These are phyloP conservation scores for Triticum urartu DNA, from an alignment of 176 grass and related monocot genomes.

Conservation along the genomic window DNA sequence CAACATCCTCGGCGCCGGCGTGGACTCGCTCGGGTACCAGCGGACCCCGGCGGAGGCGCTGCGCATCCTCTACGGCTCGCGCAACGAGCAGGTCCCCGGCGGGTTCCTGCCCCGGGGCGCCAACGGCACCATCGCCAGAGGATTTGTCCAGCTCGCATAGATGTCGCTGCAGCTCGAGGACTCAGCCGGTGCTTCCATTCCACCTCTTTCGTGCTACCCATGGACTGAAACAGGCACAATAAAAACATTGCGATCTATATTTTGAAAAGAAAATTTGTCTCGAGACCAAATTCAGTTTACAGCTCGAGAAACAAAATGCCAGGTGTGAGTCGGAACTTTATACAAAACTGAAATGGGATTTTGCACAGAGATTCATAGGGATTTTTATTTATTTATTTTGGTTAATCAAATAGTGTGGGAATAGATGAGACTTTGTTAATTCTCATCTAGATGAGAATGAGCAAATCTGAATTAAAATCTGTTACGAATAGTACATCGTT, in stretches of 20 bases:
- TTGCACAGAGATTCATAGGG: too few relatives aligned
- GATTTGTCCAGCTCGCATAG: constrained; percentile 41
- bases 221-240: neutral
- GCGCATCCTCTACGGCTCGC: constrained; percentile 63
- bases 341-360: too few relatives aligned
- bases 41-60: constrained; percentile 72
- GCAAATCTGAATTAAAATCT: too few relatives aligned
- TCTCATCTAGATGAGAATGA: too few relatives aligned
- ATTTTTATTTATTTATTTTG: too few relatives aligned
- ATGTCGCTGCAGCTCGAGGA: neutral
- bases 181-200: neutral
- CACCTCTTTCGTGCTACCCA: neutral
- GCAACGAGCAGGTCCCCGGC: constrained; percentile 58
- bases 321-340: too few relatives aligned
- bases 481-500: too few relatives aligned
- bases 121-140: constrained; percentile 57
- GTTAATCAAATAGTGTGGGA: too few relatives aligned
- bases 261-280: too few relatives aligned
- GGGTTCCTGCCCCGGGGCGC: constrained; percentile 69
- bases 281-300: too few relatives aligned
- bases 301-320: too few relatives aligned
- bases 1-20: constrained; percentile 63
- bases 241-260: neutral
- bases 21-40: constrained; percentile 58
- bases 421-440: too few relatives aligned